A percentile compares a stretch with the other conserved stretches of the same genome.
Evolutionary conservation across 768 basidiomycete species (phyloP).

Genomic region (Pisolithus marmoratus): DNA sequence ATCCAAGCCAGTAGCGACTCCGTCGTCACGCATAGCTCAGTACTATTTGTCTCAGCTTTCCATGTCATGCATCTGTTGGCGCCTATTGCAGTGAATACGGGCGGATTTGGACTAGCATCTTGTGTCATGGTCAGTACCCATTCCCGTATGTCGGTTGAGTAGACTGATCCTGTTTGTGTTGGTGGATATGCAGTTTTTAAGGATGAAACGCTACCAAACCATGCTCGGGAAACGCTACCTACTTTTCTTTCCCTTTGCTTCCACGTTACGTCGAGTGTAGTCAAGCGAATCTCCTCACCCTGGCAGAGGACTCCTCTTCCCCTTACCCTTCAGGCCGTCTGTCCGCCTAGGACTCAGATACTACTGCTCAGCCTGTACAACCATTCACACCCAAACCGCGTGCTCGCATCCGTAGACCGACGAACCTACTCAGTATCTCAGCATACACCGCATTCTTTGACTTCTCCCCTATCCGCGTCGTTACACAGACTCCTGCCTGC

Average conservation of each 20-base stretch:
- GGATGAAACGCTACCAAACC: constrained; percentile 84
- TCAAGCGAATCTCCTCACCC: neutral
- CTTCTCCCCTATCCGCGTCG: constrained; percentile 21
- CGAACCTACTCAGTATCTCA: constrained; percentile 34
- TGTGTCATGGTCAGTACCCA: constrained; percentile 60
- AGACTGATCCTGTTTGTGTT: neutral
- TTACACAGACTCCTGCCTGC: constrained; percentile 57
- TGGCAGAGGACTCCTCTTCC: neutral
- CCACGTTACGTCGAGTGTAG: neutral
- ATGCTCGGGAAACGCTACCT: constrained; percentile 61
- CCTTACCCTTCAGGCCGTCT: neutral
- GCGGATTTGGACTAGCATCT: constrained; percentile 63
- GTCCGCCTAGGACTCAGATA: neutral
- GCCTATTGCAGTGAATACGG: constrained; percentile 64
- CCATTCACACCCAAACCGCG: constrained; percentile 20
- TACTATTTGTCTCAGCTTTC: constrained; percentile 75
- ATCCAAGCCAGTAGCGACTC: neutral
- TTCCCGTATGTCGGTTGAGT: neutral
- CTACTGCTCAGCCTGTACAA: neutral
- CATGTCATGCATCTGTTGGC: constrained; percentile 69
- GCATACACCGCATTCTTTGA: constrained; percentile 55
- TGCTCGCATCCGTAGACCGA: constrained; percentile 29
- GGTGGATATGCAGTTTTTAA: constrained; percentile 50
- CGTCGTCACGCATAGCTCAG: constrained; percentile 51
- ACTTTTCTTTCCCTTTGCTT: constrained; percentile 56